Conservation (phyloP, 2,329 filamentous ascomycete genomes). For the Neurospora sp. region DNA sequence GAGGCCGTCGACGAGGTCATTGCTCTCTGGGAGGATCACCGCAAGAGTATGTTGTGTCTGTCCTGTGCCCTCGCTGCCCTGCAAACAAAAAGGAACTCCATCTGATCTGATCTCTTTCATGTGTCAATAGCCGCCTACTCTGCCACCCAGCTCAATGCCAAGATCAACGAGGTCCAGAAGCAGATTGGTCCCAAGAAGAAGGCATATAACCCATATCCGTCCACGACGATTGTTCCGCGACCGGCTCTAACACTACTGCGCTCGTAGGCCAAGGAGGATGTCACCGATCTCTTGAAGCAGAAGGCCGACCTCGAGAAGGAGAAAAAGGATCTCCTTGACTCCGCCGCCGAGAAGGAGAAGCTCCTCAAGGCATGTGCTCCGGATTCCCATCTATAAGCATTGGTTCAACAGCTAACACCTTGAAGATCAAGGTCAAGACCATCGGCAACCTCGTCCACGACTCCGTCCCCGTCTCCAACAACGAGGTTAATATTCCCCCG, state of each 20-base stretch:
- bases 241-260: not conserved
- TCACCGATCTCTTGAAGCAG: slow-evolving; percentile 66
- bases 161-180: slow-evolving; percentile 85
- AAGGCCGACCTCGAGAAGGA: slow-evolving; percentile 70
- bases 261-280: slow-evolving; percentile 70
- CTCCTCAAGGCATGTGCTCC: slow-evolving; percentile 44
- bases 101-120: not conserved
- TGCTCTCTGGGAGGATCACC: slow-evolving; percentile 74
- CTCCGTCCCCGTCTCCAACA: slow-evolving; percentile 72
- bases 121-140: slow-evolving; percentile 15
- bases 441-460: slow-evolving; percentile 91
- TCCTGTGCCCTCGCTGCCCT: slow-evolving; percentile 33
- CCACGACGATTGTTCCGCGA: not conserved
- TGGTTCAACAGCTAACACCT: slow-evolving; percentile 14
- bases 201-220: slow-evolving; percentile 30
- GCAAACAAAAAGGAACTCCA: slow-evolving; percentile 31
- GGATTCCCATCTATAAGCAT: too few relatives aligned
- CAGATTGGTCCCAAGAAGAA: slow-evolving; percentile 89
- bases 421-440: slow-evolving; percentile 69
- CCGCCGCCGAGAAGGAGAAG: slow-evolving; percentile 65
- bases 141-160: slow-evolving; percentile 63
- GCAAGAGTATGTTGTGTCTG: slow-evolving; percentile 38
- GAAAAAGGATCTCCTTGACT: slow-evolving; percentile 70
- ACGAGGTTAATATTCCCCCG: slow-evolving; percentile 40
- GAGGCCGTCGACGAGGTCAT: slow-evolving; percentile 89